phyloP scores from a whole-genome alignment of 441 rosid genomes.

The Aquilaria agallochum region DNA sequence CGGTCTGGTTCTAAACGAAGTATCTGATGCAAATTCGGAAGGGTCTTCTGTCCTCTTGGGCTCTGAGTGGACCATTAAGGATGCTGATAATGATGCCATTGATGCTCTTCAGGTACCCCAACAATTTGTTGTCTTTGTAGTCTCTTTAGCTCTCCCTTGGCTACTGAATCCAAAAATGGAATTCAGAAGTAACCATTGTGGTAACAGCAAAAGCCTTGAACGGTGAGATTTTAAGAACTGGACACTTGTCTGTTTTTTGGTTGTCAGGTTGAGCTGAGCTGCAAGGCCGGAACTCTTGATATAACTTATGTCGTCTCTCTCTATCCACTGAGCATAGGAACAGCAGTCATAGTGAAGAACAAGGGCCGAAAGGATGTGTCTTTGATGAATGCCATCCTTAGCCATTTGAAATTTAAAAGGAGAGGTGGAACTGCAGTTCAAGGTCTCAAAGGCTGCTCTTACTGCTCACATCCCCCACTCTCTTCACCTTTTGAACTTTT shows the following conservation, averaged over 20 bases:
- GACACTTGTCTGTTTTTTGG: constrained; percentile 2
- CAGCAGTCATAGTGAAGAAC: constrained; percentile 76
- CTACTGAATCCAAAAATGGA: neutral
- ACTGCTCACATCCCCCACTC: constrained; percentile 66
- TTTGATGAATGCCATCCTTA: constrained; percentile 64
- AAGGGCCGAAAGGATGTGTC: constrained; percentile 66
- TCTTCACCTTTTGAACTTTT: constrained; percentile 76
- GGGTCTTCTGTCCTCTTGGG: constrained; percentile 47
- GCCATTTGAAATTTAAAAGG: constrained; percentile 67
- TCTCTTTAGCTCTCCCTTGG: neutral
- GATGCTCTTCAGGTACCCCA: constrained; percentile 84
- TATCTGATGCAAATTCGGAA: constrained; percentile 44
- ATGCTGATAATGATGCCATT: constrained; percentile 82
- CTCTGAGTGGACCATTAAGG: constrained; percentile 75
- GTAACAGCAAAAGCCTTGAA: neutral
- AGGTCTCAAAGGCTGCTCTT: constrained; percentile 67
- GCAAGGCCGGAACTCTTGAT: constrained; percentile 56
- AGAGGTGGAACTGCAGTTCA: constrained; percentile 57
- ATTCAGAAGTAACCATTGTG: too few species aligned
- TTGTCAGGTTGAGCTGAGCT: constrained; percentile 72
- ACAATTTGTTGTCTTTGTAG: too few species aligned
- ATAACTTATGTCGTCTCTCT: constrained; percentile 65
- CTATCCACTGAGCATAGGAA: constrained; percentile 71
- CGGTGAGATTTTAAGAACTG: neutral
- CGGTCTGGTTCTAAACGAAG: constrained; percentile 66